Evolutionary conservation across 2,329 filamentous ascomycete species (phyloP), one percentile per base, ranked within the genome.

Genomic region (Trichoderma semiorbis): DNA sequence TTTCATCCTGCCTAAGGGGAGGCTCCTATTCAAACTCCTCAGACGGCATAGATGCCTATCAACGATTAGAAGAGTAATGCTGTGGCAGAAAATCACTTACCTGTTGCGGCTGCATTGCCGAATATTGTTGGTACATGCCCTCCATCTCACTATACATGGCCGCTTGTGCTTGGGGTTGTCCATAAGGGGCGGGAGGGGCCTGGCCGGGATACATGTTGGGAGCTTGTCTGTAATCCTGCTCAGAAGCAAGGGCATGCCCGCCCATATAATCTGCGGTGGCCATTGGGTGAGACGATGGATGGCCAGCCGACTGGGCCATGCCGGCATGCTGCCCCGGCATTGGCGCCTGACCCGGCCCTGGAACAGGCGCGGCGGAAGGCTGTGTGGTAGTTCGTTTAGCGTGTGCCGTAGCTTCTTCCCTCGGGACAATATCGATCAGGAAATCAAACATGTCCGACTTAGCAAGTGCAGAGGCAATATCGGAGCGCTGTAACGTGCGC

Each of bases 371-470:
- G 39, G 81, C 75, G 30, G 78, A 81, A 43, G 86, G 81, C 74
- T 89, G 86, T 8, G 87, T 85, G 57, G 86, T 84, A 57, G 90
- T 86, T 75, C 95, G 88, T 84, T 97, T 98, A 53, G 94, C 89
- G 79, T 95, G 94, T 26, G 92, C 90, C 11, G 93, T 88, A 43
- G 95, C 94, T 81, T 99, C 96, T 81, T 99, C 96, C 67, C 96
- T 91, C 4, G 96, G 96, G 7, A 99, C 96, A 74, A 99, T 99
- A 80, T 99, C 96, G 80, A 99, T 99, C 72, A 99, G 87, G 83
- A 99, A 99, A 84, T 99, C 96, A 81, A 99, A 99, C 96, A 99
- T 99, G 84, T 99, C 96, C 26, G 94, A 98, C 84, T 99, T 99
- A 73, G 94, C 93, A 28, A 99, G 87, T 16, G 96, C 96, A 12